phyloP scores from a whole-genome alignment of 2,329 filamentous ascomycete species.

The Apiospora malaysiana region DNA sequence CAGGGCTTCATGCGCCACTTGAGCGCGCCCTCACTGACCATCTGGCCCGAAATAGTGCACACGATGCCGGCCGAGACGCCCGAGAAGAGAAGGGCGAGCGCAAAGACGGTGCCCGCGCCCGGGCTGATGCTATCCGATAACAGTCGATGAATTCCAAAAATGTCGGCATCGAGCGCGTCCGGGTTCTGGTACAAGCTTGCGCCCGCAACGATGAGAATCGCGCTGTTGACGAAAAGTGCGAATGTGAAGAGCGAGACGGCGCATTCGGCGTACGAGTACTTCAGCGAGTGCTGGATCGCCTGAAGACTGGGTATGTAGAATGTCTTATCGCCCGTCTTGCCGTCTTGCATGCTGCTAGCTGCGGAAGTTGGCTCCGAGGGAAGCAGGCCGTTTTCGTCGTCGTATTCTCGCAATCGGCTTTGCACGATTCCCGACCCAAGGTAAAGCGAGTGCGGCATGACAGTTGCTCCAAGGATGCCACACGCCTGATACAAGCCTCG shows the following conservation, averaged over 20 bases:
- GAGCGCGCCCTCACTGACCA: slow-evolving; percentile 84
- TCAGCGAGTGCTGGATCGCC: slow-evolving; percentile 77
- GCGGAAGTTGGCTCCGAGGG: slow-evolving; percentile 41
- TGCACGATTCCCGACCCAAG: slow-evolving; percentile 74
- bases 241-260: slow-evolving; percentile 79
- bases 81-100: slow-evolving; percentile 78
- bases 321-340: slow-evolving; percentile 46
- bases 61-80: slow-evolving; percentile 84
- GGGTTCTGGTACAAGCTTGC: slow-evolving; percentile 71
- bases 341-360: slow-evolving; percentile 32
- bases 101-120: slow-evolving; percentile 83
- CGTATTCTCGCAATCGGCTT: slow-evolving; percentile 68
- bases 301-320: slow-evolving; percentile 73
- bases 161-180: slow-evolving; percentile 71
- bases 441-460: slow-evolving; percentile 72
- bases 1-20: slow-evolving; percentile 78
- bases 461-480: slow-evolving; percentile 78
- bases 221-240: slow-evolving; percentile 82
- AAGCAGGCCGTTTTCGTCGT: slow-evolving; percentile 60
- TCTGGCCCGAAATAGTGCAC: slow-evolving; percentile 88
- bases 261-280: slow-evolving; percentile 75
- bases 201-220: slow-evolving; percentile 83
- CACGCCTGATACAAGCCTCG: slow-evolving; percentile 72
- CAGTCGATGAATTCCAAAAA: slow-evolving; percentile 82
- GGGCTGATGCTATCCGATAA: slow-evolving; percentile 72